These are phyloP conservation scores for Chaetothyriales sp. DNA, from an alignment of 2,329 filamentous ascomycete species.

Conservation along the genomic window DNA sequence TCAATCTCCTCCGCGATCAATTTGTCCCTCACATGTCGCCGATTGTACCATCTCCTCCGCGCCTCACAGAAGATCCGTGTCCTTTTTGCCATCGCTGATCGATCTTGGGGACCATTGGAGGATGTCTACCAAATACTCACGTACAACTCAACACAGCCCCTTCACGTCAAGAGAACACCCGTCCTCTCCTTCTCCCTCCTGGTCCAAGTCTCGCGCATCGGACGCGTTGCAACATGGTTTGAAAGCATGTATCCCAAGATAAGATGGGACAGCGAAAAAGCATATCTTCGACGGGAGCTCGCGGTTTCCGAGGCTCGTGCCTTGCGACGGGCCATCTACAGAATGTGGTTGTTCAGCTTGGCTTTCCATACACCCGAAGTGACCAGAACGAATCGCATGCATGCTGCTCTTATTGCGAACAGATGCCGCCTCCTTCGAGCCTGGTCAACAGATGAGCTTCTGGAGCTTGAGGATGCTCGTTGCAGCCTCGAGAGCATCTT, in stretches of 20 bases:
- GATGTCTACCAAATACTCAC: slow-evolving; percentile 48
- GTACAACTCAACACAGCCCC: slow-evolving; percentile 46
- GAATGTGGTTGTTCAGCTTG: slow-evolving; percentile 46
- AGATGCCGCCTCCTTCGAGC: slow-evolving; percentile 46
- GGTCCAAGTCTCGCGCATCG: slow-evolving; percentile 41
- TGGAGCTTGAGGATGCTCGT: slow-evolving; percentile 47
- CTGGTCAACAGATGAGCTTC: slow-evolving; percentile 41
- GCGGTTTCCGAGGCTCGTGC: slow-evolving; percentile 36
- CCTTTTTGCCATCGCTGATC: slow-evolving; percentile 39
- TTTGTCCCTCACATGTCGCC: slow-evolving; percentile 41
- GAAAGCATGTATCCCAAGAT: slow-evolving; percentile 49
- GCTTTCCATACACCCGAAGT: slow-evolving; percentile 44
- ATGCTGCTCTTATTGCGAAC: slow-evolving; percentile 35
- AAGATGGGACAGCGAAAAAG: slow-evolving; percentile 47
- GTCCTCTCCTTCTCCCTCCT: slow-evolving; percentile 43
- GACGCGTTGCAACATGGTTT: slow-evolving; percentile 43
- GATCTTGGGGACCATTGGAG: slow-evolving; percentile 44
- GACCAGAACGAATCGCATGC: slow-evolving; percentile 37
- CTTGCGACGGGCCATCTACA: slow-evolving; percentile 45
- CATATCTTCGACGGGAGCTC: slow-evolving; percentile 41
- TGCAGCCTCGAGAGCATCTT: slow-evolving; percentile 43
- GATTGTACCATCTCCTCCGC: slow-evolving; percentile 39
- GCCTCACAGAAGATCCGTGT: slow-evolving; percentile 42
- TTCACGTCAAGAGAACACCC: slow-evolving; percentile 39
- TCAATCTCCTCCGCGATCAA: slow-evolving; percentile 41